These are phyloP conservation scores for Xerocomus spinulosus DNA, from an alignment of 768 basidiomycete genomes.

Conservation along the genomic window DNA sequence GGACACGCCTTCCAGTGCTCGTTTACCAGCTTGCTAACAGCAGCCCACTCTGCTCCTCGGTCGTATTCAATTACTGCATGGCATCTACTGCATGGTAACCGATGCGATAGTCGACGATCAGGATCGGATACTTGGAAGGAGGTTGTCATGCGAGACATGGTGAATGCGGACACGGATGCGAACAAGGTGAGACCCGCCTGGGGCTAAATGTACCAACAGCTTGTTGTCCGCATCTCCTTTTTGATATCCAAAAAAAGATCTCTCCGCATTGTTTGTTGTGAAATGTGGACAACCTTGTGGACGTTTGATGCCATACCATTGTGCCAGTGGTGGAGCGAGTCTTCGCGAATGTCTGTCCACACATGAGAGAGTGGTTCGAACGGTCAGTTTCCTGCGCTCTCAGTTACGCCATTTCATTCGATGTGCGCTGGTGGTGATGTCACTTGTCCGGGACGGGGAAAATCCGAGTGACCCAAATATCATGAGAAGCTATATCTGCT, in stretches of 20 bases:
- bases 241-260: constrained; percentile 16
- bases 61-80: constrained; percentile 24
- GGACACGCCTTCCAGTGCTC: constrained; percentile 28
- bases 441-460: constrained; percentile 10
- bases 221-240: constrained; percentile 14
- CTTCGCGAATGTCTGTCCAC: constrained; percentile 19
- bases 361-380: constrained; percentile 17
- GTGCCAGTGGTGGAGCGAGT: constrained; percentile 15
- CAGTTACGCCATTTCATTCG: constrained; percentile 24
- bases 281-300: constrained; percentile 23
- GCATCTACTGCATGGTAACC: constrained; percentile 25
- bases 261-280: constrained; percentile 31
- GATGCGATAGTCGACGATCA: constrained; percentile 13
- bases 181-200: constrained; percentile 14
- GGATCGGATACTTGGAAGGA: constrained; percentile 2
- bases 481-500: constrained; percentile 6
- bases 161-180: constrained; percentile 1
- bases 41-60: constrained; percentile 22
- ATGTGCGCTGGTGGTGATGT: constrained; percentile 12
- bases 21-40: constrained; percentile 25
- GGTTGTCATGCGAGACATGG: constrained; percentile 19
- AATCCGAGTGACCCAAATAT: constrained; percentile 5
- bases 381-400: constrained; percentile 20
- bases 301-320: constrained; percentile 15
- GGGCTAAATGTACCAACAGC: constrained; percentile 4